A percentile compares a stretch with the other conserved stretches of the same genome.
Evolutionary conservation across 208 protist species (phyloP).

Genomic region (Leishmania gerbilli): DNA sequence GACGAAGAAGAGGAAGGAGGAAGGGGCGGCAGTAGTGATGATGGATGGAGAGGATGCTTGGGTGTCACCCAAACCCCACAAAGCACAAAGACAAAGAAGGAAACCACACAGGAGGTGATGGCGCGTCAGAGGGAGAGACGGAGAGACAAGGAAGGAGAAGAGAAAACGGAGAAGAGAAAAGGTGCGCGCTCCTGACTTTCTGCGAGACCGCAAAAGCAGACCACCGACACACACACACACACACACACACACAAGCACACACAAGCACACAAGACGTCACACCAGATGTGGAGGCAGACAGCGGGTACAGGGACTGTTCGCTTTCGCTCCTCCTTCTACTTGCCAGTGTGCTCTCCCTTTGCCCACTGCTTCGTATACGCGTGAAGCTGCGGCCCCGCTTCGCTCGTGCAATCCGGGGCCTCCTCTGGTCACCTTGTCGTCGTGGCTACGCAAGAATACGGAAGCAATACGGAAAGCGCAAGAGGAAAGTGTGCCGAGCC

Average conservation of each 20-base stretch:
- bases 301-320: neutral
- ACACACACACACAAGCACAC: neutral
- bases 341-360: neutral
- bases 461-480: neutral
- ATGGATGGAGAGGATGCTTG: neutral
- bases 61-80: neutral
- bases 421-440: neutral
- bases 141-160: slow-evolving; percentile 1
- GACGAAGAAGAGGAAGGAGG: neutral
- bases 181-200: neutral
- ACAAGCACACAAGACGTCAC: neutral
- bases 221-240: neutral
- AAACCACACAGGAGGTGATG: neutral
- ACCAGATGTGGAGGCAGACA: neutral
- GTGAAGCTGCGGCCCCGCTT: neutral
- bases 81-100: neutral
- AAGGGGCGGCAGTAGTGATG: neutral
- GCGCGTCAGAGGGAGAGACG: slow-evolving; percentile 5
- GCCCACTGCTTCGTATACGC: neutral
- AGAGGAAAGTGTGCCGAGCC: neutral
- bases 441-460: neutral
- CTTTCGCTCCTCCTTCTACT: neutral
- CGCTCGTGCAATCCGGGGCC: neutral
- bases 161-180: slow-evolving; percentile 7
- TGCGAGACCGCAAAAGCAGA: neutral